Conservation (phyloP, 2,329 filamentous ascomycete genomes). For the Aspergillus versicolor region DNA sequence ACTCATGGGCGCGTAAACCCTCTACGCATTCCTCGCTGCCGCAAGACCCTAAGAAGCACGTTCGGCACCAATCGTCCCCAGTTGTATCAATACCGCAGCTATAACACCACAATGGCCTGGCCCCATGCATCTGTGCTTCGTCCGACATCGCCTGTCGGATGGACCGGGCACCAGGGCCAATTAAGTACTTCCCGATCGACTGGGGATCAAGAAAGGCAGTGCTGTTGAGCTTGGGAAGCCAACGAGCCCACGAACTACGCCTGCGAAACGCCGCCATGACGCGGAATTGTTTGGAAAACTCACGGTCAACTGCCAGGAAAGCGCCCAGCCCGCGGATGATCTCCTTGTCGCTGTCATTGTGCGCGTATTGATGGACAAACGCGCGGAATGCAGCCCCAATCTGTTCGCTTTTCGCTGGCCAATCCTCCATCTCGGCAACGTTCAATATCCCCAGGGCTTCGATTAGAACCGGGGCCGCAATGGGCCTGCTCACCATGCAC, state of each 20-base stretch:
- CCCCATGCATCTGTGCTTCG: not conserved
- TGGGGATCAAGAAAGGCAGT: not conserved
- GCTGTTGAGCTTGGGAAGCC: not conserved
- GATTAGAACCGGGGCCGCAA: not conserved
- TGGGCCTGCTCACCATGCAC: not conserved
- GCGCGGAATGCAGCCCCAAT: not conserved
- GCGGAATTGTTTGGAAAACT: not conserved
- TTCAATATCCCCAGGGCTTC: not conserved
- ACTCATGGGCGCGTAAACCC: not conserved
- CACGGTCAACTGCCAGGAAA: not conserved
- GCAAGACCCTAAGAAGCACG: not conserved
- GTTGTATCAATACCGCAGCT: not conserved
- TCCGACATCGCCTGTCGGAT: not conserved
- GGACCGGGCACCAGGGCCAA: not conserved
- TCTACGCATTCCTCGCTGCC: not conserved
- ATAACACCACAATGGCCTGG: not conserved
- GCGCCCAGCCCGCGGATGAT: not conserved
- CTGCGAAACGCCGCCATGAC: not conserved
- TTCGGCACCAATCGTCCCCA: not conserved
- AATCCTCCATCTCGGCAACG: not conserved
- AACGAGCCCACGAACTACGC: not conserved
- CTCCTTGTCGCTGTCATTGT: not conserved
- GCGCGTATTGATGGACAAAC: not conserved
- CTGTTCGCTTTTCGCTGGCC: not conserved
- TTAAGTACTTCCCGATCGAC: not conserved